Conservation (phyloP, 1,139 yeast genomes). For the Hyphopichia pseudoburtonii region DNA sequence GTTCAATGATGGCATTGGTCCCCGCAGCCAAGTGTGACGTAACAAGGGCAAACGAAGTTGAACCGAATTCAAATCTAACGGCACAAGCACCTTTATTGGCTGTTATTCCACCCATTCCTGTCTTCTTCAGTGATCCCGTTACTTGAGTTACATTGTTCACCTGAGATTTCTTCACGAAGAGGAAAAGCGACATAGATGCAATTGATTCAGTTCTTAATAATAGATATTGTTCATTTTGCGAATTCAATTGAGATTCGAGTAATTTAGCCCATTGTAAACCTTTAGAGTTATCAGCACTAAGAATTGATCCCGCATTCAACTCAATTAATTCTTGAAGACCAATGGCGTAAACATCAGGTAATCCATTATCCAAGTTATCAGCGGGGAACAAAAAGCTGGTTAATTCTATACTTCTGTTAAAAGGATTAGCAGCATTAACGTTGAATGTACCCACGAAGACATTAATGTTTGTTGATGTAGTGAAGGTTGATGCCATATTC, state of each 20-base stretch:
- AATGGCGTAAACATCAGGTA: conserved; percentile 74
- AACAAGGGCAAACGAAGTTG: conserved; percentile 77
- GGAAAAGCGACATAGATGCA: conserved; percentile 43
- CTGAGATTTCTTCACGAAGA: conserved; percentile 44
- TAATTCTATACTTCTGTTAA: conserved; percentile 23
- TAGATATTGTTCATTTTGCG: conserved; percentile 34
- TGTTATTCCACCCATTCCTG: conserved; percentile 89
- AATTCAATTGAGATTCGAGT: conserved; percentile 56
- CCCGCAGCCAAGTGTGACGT: conserved; percentile 97
- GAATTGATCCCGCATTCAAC: conserved; percentile 78
- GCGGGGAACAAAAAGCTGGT: conserved; percentile 82
- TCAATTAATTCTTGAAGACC: conserved; percentile 95
- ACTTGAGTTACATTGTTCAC: conserved; percentile 67
- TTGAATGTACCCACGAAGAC: conserved; percentile 87
- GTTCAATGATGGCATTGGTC: conserved; percentile 73
- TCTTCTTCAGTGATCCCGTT: conserved; percentile 78
- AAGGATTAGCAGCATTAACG: conserved; percentile 70
- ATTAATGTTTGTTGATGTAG: conserved; percentile 57
- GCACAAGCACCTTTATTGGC: conserved; percentile 94
- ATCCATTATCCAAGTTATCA: conserved; percentile 41
- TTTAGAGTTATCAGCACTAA: conserved; percentile 65
- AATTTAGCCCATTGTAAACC: conserved; percentile 64
- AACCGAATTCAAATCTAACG: conserved; percentile 73
- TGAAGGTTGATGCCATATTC: conserved; percentile 53
- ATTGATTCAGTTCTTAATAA: conserved; percentile 45